A percentile compares a stretch with the other conserved stretches of the same genome.
These are phyloP conservation scores for Didymella glomerata DNA, from an alignment of 2,329 filamentous ascomycete species.

Conservation along the genomic window DNA sequence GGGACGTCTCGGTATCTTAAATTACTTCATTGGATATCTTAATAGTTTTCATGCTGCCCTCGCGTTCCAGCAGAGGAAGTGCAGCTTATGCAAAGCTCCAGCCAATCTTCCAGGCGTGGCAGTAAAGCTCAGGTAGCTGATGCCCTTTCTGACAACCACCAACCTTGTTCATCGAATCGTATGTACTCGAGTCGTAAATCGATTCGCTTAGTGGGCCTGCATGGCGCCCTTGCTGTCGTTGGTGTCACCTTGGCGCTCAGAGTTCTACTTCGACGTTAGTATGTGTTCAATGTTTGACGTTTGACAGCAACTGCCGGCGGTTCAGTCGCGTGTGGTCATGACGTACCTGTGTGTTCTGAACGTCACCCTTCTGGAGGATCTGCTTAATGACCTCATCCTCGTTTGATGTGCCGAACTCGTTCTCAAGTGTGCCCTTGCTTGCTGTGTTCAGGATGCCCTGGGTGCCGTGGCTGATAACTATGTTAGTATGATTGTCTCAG, in stretches of 20 bases:
- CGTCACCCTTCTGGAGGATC: slow-evolving; percentile 78
- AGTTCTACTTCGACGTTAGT: slow-evolving; percentile 41
- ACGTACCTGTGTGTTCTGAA: slow-evolving; percentile 25
- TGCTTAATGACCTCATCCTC: slow-evolving; percentile 82
- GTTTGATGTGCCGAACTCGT: slow-evolving; percentile 83
- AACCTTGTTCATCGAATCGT: slow-evolving; percentile 31
- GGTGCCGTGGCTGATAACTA: slow-evolving; percentile 73
- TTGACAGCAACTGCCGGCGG: background rate
- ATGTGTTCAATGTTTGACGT: background rate
- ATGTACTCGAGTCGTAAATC: slow-evolving; percentile 18
- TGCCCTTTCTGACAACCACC: slow-evolving; percentile 23
- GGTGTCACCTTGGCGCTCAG: slow-evolving; percentile 54
- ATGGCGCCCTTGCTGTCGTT: slow-evolving; percentile 53
- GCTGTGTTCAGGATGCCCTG: slow-evolving; percentile 82
- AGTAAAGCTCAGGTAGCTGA: slow-evolving; percentile 14
- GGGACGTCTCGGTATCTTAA: slow-evolving; percentile 4
- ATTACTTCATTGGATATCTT: slow-evolving; percentile 29
- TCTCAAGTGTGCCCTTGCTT: slow-evolving; percentile 76
- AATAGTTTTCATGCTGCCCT: slow-evolving; percentile 25
- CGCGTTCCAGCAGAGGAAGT: slow-evolving; percentile 32
- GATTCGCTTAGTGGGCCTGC: slow-evolving; percentile 40
- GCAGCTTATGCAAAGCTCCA: slow-evolving; percentile 24
- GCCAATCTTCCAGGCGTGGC: slow-evolving; percentile 26
- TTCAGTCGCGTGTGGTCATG: background rate
- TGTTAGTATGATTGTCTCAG: background rate